Percentiles rank a stretch among this genome's conserved stretches.
phyloP scores from a whole-genome alignment of 1,139 yeast species.

The Hanseniaspora gamundiae region DNA sequence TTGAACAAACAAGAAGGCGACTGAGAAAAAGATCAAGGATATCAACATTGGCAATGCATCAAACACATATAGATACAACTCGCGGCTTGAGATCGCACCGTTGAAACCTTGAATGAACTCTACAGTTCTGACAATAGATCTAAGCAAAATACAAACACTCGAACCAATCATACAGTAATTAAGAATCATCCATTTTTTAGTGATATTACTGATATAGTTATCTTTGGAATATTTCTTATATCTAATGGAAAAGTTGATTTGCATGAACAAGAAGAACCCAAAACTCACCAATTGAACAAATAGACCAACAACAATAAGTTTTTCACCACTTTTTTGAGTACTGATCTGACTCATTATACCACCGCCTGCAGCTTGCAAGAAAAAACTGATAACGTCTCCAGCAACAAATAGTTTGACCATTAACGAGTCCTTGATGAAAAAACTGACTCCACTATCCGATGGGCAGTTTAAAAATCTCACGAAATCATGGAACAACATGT shows the following conservation, averaged over 20 bases:
- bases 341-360: slow-evolving; percentile 25
- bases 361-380: slow-evolving; percentile 35
- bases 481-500: slow-evolving; percentile 33
- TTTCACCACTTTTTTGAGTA: slow-evolving; percentile 16
- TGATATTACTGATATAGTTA: not conserved
- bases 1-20: not conserved
- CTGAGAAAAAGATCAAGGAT: not conserved
- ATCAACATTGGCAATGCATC: slow-evolving; percentile 26
- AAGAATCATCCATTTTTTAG: slow-evolving; percentile 14
- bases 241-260: slow-evolving; percentile 13
- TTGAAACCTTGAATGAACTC: slow-evolving; percentile 30
- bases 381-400: slow-evolving; percentile 32
- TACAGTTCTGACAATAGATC: slow-evolving; percentile 31
- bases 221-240: slow-evolving; percentile 5
- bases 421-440: not conserved
- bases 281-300: slow-evolving; percentile 30
- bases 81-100: slow-evolving; percentile 29
- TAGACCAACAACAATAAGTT: slow-evolving; percentile 25
- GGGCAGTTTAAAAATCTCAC: slow-evolving; percentile 10
- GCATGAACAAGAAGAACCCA: slow-evolving; percentile 24
- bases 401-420: slow-evolving; percentile 26
- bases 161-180: slow-evolving; percentile 20
- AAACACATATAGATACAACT: slow-evolving; percentile 28
- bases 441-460: not conserved
- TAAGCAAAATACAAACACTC: slow-evolving; percentile 28